Conservation (phyloP, 1,284 basidiomycete species). For the Ceratobasidium sp. region DNA sequence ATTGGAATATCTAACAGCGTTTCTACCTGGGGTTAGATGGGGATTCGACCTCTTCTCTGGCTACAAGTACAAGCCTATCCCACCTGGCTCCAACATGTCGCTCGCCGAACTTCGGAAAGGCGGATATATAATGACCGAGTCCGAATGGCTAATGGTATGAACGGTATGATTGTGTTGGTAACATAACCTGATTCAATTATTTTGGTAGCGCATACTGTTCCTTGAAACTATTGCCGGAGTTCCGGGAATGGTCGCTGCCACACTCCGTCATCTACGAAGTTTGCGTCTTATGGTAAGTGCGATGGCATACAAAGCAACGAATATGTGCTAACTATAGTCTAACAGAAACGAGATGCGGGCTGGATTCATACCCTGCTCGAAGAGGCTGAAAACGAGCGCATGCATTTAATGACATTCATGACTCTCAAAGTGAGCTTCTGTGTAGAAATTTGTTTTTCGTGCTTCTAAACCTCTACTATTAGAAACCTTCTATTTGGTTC, state of each 20-base stretch:
- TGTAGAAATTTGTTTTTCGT: constrained; percentile 53
- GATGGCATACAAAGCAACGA: constrained; percentile 1
- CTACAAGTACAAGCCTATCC: constrained; percentile 81
- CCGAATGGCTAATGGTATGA: constrained; percentile 81
- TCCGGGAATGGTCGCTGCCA: constrained; percentile 94
- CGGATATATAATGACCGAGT: constrained; percentile 79
- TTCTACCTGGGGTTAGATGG: constrained; percentile 60
- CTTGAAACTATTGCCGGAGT: constrained; percentile 94
- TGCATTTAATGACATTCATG: constrained; percentile 81
- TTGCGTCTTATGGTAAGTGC: constrained; percentile 81
- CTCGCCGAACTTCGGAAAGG: constrained; percentile 78
- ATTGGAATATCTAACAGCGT: not conserved
- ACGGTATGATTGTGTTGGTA: not conserved
- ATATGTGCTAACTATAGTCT: constrained; percentile 32
- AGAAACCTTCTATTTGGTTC: constrained; percentile 83
- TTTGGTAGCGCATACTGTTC: constrained; percentile 82
- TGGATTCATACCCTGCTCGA: constrained; percentile 90
- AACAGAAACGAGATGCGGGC: constrained; percentile 85
- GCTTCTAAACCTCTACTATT: constrained; percentile 84
- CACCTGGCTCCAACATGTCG: constrained; percentile 70
- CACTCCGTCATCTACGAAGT: constrained; percentile 85
- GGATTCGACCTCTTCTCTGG: constrained; percentile 83
- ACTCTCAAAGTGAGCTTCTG: constrained; percentile 55
- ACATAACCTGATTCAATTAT: constrained; percentile 14
- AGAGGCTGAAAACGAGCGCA: constrained; percentile 96